phyloP scores from a whole-genome alignment of 495 filamentous ascomycete genomes.

The Patellaria atrata region DNA sequence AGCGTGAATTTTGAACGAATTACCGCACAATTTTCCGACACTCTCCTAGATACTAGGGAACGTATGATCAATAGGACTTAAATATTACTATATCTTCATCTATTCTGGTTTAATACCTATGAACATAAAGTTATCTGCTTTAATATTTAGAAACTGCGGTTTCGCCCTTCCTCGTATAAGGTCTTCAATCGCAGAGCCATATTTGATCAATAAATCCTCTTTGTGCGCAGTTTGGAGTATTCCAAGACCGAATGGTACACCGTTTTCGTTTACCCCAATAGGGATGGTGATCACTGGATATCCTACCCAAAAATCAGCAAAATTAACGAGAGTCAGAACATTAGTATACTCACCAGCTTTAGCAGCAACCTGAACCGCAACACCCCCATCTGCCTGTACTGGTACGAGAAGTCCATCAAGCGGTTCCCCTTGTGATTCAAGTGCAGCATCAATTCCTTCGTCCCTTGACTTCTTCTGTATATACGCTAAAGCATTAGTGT shows the following conservation, averaged over 20 bases:
- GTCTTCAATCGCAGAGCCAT: slow-evolving; percentile 57
- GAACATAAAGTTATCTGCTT: too few species aligned
- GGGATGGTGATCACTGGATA: slow-evolving; percentile 62
- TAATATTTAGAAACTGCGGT: too few species aligned
- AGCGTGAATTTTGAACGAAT: too few species aligned
- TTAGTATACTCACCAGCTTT: too few species aligned
- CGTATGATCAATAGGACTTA: too few species aligned
- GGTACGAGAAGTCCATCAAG: slow-evolving; percentile 51
- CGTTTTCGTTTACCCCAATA: slow-evolving; percentile 38
- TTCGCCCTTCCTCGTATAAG: too few species aligned
- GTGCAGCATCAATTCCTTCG: slow-evolving; percentile 53
- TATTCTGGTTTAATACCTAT: too few species aligned
- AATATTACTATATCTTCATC: too few species aligned
- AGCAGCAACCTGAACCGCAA: slow-evolving; percentile 40
- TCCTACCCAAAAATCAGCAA: too few species aligned
- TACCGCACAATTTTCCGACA: too few species aligned
- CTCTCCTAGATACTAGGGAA: too few species aligned
- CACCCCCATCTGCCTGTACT: slow-evolving; percentile 49
- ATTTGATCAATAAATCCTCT: slow-evolving; percentile 47
- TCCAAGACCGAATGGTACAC: slow-evolving; percentile 57
- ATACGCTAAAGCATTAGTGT: slow-evolving; percentile 48
- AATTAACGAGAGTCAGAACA: too few species aligned
- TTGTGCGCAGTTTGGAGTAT: slow-evolving; percentile 52
- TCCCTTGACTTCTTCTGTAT: slow-evolving; percentile 43
- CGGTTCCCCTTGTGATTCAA: slow-evolving; percentile 30